Base-by-base conservation (phyloP, 129 eudicot genomes). In the Artemisia annua region DNA sequence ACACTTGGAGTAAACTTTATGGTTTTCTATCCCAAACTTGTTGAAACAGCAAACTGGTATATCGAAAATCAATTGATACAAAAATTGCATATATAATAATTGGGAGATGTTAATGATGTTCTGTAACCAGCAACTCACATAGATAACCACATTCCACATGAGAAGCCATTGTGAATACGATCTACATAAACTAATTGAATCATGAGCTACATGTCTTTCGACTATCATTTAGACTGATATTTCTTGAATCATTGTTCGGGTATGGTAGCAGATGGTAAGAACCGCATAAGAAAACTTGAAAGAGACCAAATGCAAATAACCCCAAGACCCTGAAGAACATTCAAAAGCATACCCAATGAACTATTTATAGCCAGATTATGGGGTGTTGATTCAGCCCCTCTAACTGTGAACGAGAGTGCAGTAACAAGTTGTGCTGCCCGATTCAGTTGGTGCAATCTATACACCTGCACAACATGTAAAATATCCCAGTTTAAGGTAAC, bases 341-440 rank as follows among this genome's bases (percentile, higher is more conserved):
- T 94, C 78, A 94, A 74, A 30, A 94, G 91, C 10, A 87, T 90
- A 48, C 93, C 86, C 80, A 94, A 76, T 13, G 98, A 94, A 15
- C 86, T 81, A 28, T 88, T 94, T 75, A 94, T 94, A 11, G 98
- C 97, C 89, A 94, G 28, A 75, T 86, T 94, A 81, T 94, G 97
- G 1, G 98, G 74, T 26, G 98, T 87, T 85, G 86, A 82, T 87
- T 94, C 98, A 3, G 98, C 98, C 63, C 97, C 97, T 70, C 88
- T 86, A 52, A 94, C 96, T 32, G 98, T 94, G 80, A 90, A 94
- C 7, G 96, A 87, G 39, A 94, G 91, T 48, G 98, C 98, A 10
- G 97, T 94, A 65, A 94, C 98, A 78, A 94, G 90, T 69, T 90
- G 98, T 69, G 97, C 97, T 70, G 98, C 98, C 67, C 98, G 77